phyloP scores from a whole-genome alignment of 2,329 filamentous ascomycete species.

The Ophiosphaerella korrae region DNA sequence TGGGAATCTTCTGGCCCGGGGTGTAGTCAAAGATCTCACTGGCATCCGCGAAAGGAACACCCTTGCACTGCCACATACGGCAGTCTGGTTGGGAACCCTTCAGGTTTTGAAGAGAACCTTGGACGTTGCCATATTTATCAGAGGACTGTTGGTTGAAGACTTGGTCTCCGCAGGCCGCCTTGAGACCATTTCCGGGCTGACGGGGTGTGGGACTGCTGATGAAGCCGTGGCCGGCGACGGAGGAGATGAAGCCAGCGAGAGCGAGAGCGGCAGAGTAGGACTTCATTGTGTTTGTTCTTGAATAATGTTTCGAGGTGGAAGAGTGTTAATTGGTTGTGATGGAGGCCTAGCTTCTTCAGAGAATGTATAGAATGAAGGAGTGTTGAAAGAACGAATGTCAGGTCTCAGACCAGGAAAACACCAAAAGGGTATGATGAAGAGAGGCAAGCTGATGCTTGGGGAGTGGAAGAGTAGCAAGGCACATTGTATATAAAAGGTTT shows the following conservation, averaged over 20 bases:
- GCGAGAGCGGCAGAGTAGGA: slow-evolving; percentile 48
- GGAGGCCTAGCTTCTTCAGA: slow-evolving; percentile 43
- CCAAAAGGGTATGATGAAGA: slow-evolving; percentile 34
- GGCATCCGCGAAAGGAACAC: slow-evolving; percentile 60
- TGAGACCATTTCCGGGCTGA: slow-evolving; percentile 58
- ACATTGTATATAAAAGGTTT: slow-evolving; percentile 26
- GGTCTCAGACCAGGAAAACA: slow-evolving; percentile 44
- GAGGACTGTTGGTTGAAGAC: slow-evolving; percentile 59
- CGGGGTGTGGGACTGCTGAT: slow-evolving; percentile 56
- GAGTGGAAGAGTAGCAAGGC: slow-evolving; percentile 2
- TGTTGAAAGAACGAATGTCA: slow-evolving; percentile 45
- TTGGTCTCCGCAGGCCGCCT: slow-evolving; percentile 60
- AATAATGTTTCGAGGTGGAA: slow-evolving; percentile 11
- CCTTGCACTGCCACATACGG: slow-evolving; percentile 63
- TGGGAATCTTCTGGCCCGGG: slow-evolving; percentile 54
- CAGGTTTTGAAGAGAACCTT: slow-evolving; percentile 58
- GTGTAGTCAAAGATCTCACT: slow-evolving; percentile 59
- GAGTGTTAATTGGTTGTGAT: slow-evolving; percentile 26
- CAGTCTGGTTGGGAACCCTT: slow-evolving; percentile 55
- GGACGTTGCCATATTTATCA: slow-evolving; percentile 63
- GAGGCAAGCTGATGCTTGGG: slow-evolving; percentile 28
- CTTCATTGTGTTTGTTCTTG: slow-evolving; percentile 48
- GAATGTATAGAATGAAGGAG: slow-evolving; percentile 36
- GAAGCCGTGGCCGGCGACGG: slow-evolving; percentile 60
- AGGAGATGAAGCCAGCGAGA: slow-evolving; percentile 51